Percentiles rank a stretch among this genome's conserved stretches.
Conservation (phyloP, 31 red algal species). For the Odonthalia washingtoniensis region DNA sequence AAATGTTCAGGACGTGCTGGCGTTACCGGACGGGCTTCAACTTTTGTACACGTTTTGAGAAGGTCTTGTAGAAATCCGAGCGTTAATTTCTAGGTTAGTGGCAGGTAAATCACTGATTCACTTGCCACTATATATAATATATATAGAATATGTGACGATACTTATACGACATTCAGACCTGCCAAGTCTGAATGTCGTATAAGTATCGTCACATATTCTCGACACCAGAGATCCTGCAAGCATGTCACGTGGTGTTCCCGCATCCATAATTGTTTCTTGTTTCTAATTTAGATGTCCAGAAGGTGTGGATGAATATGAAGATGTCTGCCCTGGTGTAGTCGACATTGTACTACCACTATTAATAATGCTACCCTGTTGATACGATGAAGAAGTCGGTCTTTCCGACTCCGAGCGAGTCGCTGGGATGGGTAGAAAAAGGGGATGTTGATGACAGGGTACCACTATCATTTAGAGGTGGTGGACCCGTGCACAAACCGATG, state of each 20-base stretch:
- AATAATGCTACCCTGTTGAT: neutral
- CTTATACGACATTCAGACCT: neutral
- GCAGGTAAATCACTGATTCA: slow-evolving; percentile 41
- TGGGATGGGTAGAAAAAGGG: neutral
- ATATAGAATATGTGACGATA: slow-evolving; percentile 49
- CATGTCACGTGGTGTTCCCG: slow-evolving; percentile 33
- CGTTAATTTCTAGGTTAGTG: slow-evolving; percentile 19
- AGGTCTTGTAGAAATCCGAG: slow-evolving; percentile 50
- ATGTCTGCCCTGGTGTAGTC: too few species aligned
- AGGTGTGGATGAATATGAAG: neutral
- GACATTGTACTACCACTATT: neutral
- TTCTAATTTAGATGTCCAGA: neutral
- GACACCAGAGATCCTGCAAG: slow-evolving; percentile 10
- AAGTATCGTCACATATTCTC: slow-evolving; percentile 43
- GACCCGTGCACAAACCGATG: too few species aligned
- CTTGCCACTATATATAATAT: too few species aligned
- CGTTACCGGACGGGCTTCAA: slow-evolving; percentile 65
- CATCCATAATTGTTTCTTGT: slow-evolving; percentile 21
- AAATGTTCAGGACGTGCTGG: slow-evolving; percentile 47
- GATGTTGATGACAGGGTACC: neutral
- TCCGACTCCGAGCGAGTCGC: too few species aligned
- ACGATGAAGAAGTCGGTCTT: neutral
- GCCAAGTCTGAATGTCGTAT: neutral
- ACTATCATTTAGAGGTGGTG: neutral
- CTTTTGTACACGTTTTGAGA: slow-evolving; percentile 57